Base-by-base conservation (phyloP, 352 stramenopile genomes). In the Globisporangium rhizosaccharum region DNA sequence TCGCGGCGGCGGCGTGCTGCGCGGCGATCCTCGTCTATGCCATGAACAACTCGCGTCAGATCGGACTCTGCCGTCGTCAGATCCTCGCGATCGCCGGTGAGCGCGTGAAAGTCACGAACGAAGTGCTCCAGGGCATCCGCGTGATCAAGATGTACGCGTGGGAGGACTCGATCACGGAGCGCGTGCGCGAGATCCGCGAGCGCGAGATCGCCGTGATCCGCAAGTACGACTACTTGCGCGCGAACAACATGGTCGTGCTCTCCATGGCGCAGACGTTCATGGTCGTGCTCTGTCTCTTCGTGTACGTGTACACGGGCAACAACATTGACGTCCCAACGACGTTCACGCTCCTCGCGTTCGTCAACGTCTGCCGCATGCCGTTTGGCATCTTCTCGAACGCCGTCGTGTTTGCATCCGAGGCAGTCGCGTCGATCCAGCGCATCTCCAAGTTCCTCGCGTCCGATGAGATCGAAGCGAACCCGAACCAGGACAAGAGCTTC, bases 71-170 rank as follows among this genome's bases (percentile, higher is more conserved):
- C 20, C 71, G 69, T 18, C 78, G 73, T 8, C 41, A 67, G 17
- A 72, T 86, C 15, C 59, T 85, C 2, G 37, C 54, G 12, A 67
- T 88, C 53, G 67, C 77, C 0, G 73, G 72, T 23, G 72, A 90
- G 23, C 81, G 96, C 18, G 88, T 98, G 18, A 95, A 97, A 61
- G 83, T 97, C 56, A 94, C 94, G n/a, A 96, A 94, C 57, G 94
- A 98, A 71, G 85, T 96, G 20, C 75, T 98, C 4, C 69, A 88
- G 20, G 94, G 92, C 10, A 95, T 98, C 56, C 74, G 89, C 51
- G 85, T 89, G 53, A 82, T 96, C 39, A 97, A 97, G 57, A 88
- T 97, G 67, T 95, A 96, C 54, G 82, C 79, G 25, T 97, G 87
- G 88, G 79, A 88, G 56, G 59, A 71, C 30, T 75, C 74, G 2